Conservation (phyloP, 1,284 basidiomycete species). For the Microbotryum violaceum region DNA sequence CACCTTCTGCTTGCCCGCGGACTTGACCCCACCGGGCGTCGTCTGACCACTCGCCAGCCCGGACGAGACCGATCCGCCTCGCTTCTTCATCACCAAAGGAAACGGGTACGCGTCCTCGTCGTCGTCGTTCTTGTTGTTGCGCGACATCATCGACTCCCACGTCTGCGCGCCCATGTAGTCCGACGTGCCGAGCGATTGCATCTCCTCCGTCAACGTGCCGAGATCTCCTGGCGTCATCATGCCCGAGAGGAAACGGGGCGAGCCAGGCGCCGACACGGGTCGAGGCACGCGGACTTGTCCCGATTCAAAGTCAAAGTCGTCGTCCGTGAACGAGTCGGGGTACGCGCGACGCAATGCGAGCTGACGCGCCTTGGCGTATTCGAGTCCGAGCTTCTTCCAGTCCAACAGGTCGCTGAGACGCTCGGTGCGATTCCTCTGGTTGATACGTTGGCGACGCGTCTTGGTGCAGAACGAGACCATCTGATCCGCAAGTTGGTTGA, state of each 20-base stretch:
- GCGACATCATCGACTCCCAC: constrained; percentile 36
- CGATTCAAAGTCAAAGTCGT: constrained; percentile 55
- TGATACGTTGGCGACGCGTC: constrained; percentile 92
- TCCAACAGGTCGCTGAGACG: constrained; percentile 84
- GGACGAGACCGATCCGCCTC: constrained; percentile 56
- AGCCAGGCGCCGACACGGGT: constrained; percentile 74
- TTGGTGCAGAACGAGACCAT: constrained; percentile 77
- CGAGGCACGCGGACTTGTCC: constrained; percentile 58
- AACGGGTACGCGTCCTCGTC: constrained; percentile 89
- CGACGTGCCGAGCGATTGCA: constrained; percentile 76
- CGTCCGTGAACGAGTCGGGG: constrained; percentile 74
- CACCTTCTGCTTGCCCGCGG: constrained; percentile 45
- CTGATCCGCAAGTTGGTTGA: constrained; percentile 56
- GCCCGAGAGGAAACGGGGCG: constrained; percentile 67
- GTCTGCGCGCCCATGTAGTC: constrained; percentile 57
- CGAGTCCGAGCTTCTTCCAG: constrained; percentile 95
- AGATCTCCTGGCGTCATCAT: constrained; percentile 71
- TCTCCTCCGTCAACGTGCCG: constrained; percentile 74
- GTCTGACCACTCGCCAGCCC: constrained; percentile 70
- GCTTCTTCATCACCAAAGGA: constrained; percentile 59
- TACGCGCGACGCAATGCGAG: constrained; percentile 87
- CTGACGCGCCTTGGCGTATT: constrained; percentile 92
- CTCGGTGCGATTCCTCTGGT: constrained; percentile 96
- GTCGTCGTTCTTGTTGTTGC: constrained; percentile 51
- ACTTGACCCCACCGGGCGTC: constrained; percentile 61